Conservation (phyloP, 495 filamentous ascomycete species). For the Darksidea phi region DNA sequence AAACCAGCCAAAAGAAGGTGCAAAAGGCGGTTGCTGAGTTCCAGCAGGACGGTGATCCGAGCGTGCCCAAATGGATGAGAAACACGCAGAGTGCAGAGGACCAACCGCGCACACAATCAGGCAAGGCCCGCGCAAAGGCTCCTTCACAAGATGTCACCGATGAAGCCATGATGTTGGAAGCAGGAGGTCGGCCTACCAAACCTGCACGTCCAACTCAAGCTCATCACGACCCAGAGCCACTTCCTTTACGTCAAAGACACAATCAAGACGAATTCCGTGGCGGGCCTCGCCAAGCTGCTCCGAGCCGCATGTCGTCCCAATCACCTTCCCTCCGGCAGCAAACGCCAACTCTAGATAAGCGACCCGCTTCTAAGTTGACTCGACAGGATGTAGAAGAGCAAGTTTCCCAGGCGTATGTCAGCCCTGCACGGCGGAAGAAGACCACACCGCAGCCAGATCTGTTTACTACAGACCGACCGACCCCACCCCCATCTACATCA, state of each 20-base stretch:
- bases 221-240: slow-evolving; percentile 2
- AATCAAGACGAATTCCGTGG: slow-evolving; percentile 3
- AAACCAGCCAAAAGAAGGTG: slow-evolving; percentile 87
- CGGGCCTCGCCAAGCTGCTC: background rate
- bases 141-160: slow-evolving; percentile 60
- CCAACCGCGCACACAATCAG: slow-evolving; percentile 8
- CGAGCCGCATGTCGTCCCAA: slow-evolving; percentile 46
- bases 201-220: slow-evolving; percentile 1
- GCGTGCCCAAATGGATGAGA: slow-evolving; percentile 93
- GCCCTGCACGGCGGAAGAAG: slow-evolving; percentile 79
- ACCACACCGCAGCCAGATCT: slow-evolving; percentile 31
- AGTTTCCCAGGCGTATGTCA: slow-evolving; percentile 80
- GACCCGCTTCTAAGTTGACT: slow-evolving; percentile 50
- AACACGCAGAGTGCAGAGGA: slow-evolving; percentile 49
- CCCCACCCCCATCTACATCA: slow-evolving; percentile 30
- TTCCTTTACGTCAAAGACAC: background rate
- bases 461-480: slow-evolving; percentile 20
- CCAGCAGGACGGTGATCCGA: slow-evolving; percentile 75
- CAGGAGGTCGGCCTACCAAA: slow-evolving; percentile 40
- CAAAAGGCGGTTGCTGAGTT: slow-evolving; percentile 91
- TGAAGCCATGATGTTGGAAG: slow-evolving; percentile 89
- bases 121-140: slow-evolving; percentile 14
- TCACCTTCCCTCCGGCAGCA: slow-evolving; percentile 47
- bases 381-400: slow-evolving; percentile 78
- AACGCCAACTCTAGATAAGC: slow-evolving; percentile 48